These are phyloP conservation scores for Ophiocordyceps unilateralis DNA, from an alignment of 2,329 filamentous ascomycete species.

Conservation along the genomic window DNA sequence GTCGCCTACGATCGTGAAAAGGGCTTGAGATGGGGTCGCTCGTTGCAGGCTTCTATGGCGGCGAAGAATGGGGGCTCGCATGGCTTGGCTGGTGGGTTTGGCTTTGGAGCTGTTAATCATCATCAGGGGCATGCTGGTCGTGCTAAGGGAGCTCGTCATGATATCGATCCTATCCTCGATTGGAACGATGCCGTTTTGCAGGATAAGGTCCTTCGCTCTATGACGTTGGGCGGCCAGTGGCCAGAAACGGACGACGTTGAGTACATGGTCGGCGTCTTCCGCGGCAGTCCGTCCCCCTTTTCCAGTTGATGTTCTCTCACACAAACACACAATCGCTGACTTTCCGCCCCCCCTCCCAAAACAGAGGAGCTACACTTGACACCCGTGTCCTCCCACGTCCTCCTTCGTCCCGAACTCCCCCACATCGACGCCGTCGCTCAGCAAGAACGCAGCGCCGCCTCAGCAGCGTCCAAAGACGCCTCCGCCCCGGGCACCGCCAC, in stretches of 20 bases:
- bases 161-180: constrained; percentile 20
- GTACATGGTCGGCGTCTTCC: constrained; percentile 89
- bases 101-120: constrained; percentile 28
- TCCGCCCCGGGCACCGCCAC: constrained; percentile 14
- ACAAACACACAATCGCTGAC: too few species aligned
- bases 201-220: constrained; percentile 57
- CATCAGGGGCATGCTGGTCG: constrained; percentile 13
- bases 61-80: constrained; percentile 47
- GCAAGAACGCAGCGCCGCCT: constrained; percentile 34
- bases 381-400: constrained; percentile 64
- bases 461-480: constrained; percentile 18
- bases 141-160: constrained; percentile 22
- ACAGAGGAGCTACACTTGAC: constrained; percentile 75
- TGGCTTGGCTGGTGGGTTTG: constrained; percentile 58
- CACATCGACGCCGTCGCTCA: constrained; percentile 77
- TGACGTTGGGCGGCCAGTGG: constrained; percentile 75
- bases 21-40: constrained; percentile 68
- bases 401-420: constrained; percentile 81
- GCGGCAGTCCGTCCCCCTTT: constrained; percentile 43
- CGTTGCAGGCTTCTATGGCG: constrained; percentile 43
- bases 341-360: background rate
- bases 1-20: constrained; percentile 68
- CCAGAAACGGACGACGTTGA: constrained; percentile 52
- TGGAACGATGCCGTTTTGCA: constrained; percentile 53
- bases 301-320: background rate